A percentile compares a stretch with the other conserved stretches of the same genome.
Conservation (phyloP, 176 grass and related monocot genomes). For the Dactylis glomerata region DNA sequence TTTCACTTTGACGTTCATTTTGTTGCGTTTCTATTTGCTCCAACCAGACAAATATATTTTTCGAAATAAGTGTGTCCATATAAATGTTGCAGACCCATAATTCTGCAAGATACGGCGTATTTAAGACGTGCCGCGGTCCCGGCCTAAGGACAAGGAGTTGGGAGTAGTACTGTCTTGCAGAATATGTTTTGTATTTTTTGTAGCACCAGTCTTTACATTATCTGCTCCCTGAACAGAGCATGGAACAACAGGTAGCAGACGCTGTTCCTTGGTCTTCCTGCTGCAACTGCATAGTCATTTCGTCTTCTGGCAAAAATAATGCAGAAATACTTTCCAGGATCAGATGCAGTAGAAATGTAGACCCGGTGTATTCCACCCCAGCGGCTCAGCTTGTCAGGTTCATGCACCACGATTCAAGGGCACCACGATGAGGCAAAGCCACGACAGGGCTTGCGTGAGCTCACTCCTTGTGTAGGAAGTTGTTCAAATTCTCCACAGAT, state of each 20-base stretch:
- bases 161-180: neutral
- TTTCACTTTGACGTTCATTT: neutral
- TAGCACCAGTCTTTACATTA: neutral
- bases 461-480: no score
- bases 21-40: neutral
- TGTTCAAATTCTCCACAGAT: no score
- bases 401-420: constrained; percentile 61
- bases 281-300: neutral
- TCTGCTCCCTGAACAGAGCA: neutral
- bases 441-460: no score
- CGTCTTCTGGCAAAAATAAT: neutral
- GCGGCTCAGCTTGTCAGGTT: constrained; percentile 21
- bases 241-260: neutral
- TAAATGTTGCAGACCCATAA: neutral
- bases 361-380: constrained; percentile 61
- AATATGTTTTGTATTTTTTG: neutral
- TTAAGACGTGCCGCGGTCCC: no score
- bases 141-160: neutral
- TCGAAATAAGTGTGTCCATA: neutral
- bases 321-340: neutral
- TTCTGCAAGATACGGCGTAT: neutral
- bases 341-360: constrained; percentile 13
- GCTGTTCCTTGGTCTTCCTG: neutral
- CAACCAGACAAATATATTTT: neutral
- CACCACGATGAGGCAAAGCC: constrained; percentile 60